Percentiles rank a stretch among this genome's conserved stretches.
These are phyloP conservation scores for Platanus orientalis DNA, from an alignment of 164 flowering plant species.

Conservation along the genomic window DNA sequence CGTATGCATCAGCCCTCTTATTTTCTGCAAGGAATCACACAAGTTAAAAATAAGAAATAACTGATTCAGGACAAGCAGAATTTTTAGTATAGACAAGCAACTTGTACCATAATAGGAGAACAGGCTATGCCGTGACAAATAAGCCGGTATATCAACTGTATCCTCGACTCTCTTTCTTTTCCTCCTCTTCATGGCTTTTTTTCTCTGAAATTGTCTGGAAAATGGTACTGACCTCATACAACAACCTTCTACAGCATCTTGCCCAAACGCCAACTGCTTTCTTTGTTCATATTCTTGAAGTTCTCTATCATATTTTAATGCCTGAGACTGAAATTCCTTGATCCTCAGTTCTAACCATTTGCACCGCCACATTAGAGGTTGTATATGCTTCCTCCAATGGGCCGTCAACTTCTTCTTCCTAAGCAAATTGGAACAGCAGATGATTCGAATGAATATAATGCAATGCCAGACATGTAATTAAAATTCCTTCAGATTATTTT, in stretches of 20 bases:
- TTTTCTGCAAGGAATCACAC: constrained; percentile 52
- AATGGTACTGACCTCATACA: constrained; percentile 61
- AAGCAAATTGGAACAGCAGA: constrained; percentile 4
- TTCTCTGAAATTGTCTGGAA: constrained; percentile 26
- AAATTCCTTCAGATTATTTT: not conserved
- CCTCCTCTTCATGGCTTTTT: constrained; percentile 58
- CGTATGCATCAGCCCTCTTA: constrained; percentile 57
- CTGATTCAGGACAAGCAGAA: constrained; percentile 2
- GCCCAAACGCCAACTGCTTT: constrained; percentile 31
- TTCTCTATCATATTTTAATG: constrained; percentile 45
- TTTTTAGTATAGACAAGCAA: constrained; percentile 7
- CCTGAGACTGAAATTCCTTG: constrained; percentile 61
- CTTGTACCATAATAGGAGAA: constrained; percentile 75
- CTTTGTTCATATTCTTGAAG: constrained; percentile 36
- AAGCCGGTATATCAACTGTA: constrained; percentile 42
- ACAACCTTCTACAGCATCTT: constrained; percentile 29
- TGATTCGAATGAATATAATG: not conserved
- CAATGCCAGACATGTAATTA: not conserved
- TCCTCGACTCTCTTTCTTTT: constrained; percentile 74
- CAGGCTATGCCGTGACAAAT: constrained; percentile 65
- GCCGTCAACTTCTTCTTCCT: constrained; percentile 80
- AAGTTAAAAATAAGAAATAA: not conserved
- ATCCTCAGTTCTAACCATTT: constrained; percentile 81
- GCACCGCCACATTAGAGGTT: constrained; percentile 79
- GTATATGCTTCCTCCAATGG: constrained; percentile 81